These are phyloP conservation scores for Rubia balearica DNA, from an alignment of 305 asterid species.

Conservation along the genomic window DNA sequence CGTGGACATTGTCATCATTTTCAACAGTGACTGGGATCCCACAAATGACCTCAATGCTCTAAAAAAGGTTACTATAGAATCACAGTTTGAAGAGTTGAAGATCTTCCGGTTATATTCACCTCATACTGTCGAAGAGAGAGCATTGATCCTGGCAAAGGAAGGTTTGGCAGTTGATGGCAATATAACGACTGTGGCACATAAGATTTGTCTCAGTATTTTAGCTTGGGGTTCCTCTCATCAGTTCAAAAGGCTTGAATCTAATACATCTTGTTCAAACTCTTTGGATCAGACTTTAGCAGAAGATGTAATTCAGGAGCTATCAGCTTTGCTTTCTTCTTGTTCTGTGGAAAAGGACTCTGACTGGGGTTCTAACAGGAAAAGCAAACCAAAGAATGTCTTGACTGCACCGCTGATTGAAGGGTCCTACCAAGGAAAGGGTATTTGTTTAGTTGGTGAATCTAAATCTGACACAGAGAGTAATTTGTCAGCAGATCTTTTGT, in stretches of 20 bases:
- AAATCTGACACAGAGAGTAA: slow-evolving; percentile 25
- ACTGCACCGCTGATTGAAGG: slow-evolving; percentile 35
- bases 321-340: slow-evolving; percentile 30
- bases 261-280: slow-evolving; percentile 17
- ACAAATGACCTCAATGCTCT: slow-evolving; percentile 48
- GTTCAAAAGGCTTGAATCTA: slow-evolving; percentile 39
- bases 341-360: slow-evolving; percentile 11
- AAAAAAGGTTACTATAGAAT: slow-evolving; percentile 39
- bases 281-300: slow-evolving; percentile 31
- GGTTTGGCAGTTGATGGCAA: slow-evolving; percentile 33
- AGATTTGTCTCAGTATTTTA: slow-evolving; percentile 38
- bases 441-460: slow-evolving; percentile 43
- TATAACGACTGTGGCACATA: slow-evolving; percentile 20
- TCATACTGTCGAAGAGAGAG: slow-evolving; percentile 51
- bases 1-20: slow-evolving; percentile 40
- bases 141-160: slow-evolving; percentile 47
- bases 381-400: slow-evolving; percentile 17
- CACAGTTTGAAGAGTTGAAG: slow-evolving; percentile 41
- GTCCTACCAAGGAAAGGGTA: slow-evolving; percentile 23
- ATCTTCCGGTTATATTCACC: slow-evolving; percentile 54
- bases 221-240: slow-evolving; percentile 50
- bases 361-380: slow-evolving; percentile 12
- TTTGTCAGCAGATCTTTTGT: slow-evolving; percentile 25
- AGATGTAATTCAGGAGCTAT: slow-evolving; percentile 43
- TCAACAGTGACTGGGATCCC: slow-evolving; percentile 68